Percentiles rank a stretch among this genome's conserved stretches.
phyloP scores from a whole-genome alignment of 2,329 filamentous ascomycete species.

The Aureobasidium musti region DNA sequence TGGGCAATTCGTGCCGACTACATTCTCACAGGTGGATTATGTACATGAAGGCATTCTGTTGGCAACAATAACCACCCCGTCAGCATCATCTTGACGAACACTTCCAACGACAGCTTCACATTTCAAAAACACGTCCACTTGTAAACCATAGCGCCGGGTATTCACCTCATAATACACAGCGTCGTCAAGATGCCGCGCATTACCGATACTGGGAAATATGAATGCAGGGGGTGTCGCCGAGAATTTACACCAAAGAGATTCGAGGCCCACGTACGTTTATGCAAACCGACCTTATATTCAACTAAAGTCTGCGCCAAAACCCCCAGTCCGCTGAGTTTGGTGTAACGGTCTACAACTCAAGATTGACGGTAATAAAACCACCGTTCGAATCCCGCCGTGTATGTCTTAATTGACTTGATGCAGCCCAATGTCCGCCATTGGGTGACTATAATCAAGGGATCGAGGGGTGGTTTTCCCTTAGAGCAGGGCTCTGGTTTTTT shows the following conservation, averaged over 20 bases:
- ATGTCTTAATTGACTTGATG: not conserved
- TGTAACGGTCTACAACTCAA: not conserved
- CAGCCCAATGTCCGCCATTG: not conserved
- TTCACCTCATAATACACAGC: too few relatives aligned
- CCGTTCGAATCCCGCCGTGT: not conserved
- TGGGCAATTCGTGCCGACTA: not conserved
- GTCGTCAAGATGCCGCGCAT: too few relatives aligned
- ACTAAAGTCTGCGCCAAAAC: not conserved
- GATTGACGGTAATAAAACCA: not conserved
- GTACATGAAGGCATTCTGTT: not conserved
- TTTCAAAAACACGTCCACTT: not conserved
- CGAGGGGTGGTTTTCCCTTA: not conserved
- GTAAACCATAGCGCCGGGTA: not conserved
- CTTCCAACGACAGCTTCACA: not conserved
- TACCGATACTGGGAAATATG: too few relatives aligned
- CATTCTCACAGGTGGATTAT: too few relatives aligned
- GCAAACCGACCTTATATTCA: not conserved
- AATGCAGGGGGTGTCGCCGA: too few relatives aligned
- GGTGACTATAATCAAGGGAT: not conserved
- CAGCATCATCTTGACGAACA: not conserved
- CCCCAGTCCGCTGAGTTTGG: not conserved
- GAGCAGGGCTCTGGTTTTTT: not conserved
- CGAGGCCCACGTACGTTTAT: not conserved
- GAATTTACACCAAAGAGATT: not conserved
- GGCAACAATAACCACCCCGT: not conserved